Base-by-base conservation (phyloP, 306 rosid genomes). In the Vigna hirtella region DNA sequence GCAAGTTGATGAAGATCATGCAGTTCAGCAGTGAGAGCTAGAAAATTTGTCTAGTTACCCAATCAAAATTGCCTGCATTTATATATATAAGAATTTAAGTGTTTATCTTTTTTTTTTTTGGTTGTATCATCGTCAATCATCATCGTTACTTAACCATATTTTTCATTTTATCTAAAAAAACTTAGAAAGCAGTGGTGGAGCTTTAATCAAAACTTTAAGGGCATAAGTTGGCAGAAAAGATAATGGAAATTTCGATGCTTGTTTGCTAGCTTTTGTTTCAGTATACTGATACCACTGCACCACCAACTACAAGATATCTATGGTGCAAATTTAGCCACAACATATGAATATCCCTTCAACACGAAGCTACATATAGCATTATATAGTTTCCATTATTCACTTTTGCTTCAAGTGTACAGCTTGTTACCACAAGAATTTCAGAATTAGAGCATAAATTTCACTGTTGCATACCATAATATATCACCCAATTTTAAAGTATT, bases 1-100 rank as follows among this genome's bases (percentile, higher is more conserved):
- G 2, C 28, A 24, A 76, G 40, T 24, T 9, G 9, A 49, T 53
- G 64, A 76, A 34, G 38, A 63, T 52, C 74, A 77, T 55, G 75
- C 68, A 55, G 66, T 1, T 32, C 5, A 56, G 55, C 20, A 20
- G 20, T 42, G 45, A 58, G 68, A 73, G 14, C 68, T 26, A 9
- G 57, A 58, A 28, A 15, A 57, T 28, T 43, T 70, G 30, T 42
- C 10, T 26, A 59, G 13, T 73, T 73, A n/a, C 45, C 55, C 26
- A 24, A 73, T 28, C 53, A 16, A 58, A 57, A 14, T 38, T 55
- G 26, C n/a, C 24, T 56, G 24, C 77, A 70, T 9, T 20, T 20
- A 32, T 53, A 70, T 9, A 32, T 53, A 53, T 17, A 17, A 53
- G 13, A 7, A 53, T 53, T 17, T 16, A 50, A 70, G 15, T 9